These are phyloP conservation scores for Udeniomyces megalosporus DNA, from an alignment of 768 basidiomycete genomes.

Conservation along the genomic window DNA sequence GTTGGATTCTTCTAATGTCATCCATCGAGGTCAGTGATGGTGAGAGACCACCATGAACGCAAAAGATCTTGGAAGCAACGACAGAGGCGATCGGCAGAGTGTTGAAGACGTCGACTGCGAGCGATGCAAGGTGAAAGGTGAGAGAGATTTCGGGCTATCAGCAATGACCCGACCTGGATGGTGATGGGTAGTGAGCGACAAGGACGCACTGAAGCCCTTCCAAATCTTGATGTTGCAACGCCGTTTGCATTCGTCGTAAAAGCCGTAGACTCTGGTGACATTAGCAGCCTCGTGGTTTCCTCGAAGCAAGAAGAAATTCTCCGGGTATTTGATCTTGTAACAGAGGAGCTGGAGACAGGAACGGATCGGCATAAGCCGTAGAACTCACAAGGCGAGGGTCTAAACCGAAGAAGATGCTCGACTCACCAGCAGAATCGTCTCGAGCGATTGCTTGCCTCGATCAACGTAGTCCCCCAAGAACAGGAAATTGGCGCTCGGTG, in stretches of 20 bases:
- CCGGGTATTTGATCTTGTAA: constrained; percentile 99
- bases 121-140: background rate
- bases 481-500: constrained; percentile 89
- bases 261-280: constrained; percentile 97
- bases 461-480: constrained; percentile 99
- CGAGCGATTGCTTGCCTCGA: constrained; percentile 92
- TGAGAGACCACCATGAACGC: constrained; percentile 73
- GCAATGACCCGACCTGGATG: too few relatives aligned
- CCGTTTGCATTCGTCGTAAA: constrained; percentile 99
- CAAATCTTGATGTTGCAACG: constrained; percentile 98
- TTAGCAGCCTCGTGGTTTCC: constrained; percentile 99
- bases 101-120: constrained; percentile 84
- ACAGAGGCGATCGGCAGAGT: constrained; percentile 96
- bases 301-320: constrained; percentile 94
- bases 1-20: constrained; percentile 91
- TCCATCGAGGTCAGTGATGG: constrained; percentile 55
- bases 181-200: too few relatives aligned
- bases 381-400: background rate
- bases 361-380: background rate
- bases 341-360: constrained; percentile 45
- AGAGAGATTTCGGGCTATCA: background rate
- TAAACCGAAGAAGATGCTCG: background rate
- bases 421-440: constrained; percentile 67
- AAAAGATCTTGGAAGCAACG: constrained; percentile 98
- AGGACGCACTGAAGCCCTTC: constrained; percentile 63